Evolutionary conservation across 2,329 filamentous ascomycete species (phyloP).

Genomic region (Phialophora expanda): DNA sequence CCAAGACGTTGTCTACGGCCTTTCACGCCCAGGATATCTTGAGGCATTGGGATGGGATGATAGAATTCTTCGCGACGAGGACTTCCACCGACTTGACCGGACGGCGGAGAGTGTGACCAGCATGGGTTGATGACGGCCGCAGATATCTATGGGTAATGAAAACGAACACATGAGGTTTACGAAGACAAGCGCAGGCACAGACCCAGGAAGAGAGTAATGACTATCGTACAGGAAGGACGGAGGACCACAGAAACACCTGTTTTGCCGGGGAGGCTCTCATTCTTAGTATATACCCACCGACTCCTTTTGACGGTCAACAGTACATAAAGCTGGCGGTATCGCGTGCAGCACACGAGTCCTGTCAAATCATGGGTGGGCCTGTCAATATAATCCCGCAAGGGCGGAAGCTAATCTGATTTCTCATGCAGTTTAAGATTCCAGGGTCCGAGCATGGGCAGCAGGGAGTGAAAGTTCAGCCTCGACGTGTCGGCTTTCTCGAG

Average conservation of each 20-base stretch:
- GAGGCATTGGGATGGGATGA: slow-evolving; percentile 42
- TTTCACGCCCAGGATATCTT: slow-evolving; percentile 42
- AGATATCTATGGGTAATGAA: slow-evolving; percentile 3
- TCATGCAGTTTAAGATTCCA: background rate
- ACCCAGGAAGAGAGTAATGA: slow-evolving; percentile 1
- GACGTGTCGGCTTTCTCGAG: background rate
- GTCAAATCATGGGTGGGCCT: background rate
- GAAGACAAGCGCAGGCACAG: slow-evolving; percentile 2
- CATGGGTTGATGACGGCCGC: slow-evolving; percentile 6
- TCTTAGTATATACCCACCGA: slow-evolving; percentile 5
- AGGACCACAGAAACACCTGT: slow-evolving; percentile 6
- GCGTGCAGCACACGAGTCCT: background rate
- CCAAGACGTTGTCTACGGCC: slow-evolving; percentile 53
- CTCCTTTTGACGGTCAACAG: slow-evolving; percentile 15
- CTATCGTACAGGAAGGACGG: background rate
- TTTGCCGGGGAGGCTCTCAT: slow-evolving; percentile 3
- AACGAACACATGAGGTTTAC: slow-evolving; percentile 13
- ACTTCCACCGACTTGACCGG: slow-evolving; percentile 29
- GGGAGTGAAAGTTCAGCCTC: background rate
- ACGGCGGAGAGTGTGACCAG: slow-evolving; percentile 7
- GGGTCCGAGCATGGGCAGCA: background rate
- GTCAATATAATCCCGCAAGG: background rate
- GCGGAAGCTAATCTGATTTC: background rate
- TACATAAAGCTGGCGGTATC: slow-evolving; percentile 1
- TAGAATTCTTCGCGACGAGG: slow-evolving; percentile 23